phyloP scores from a whole-genome alignment of 1,284 basidiomycete species.

The Fomitopsis schrenkii region DNA sequence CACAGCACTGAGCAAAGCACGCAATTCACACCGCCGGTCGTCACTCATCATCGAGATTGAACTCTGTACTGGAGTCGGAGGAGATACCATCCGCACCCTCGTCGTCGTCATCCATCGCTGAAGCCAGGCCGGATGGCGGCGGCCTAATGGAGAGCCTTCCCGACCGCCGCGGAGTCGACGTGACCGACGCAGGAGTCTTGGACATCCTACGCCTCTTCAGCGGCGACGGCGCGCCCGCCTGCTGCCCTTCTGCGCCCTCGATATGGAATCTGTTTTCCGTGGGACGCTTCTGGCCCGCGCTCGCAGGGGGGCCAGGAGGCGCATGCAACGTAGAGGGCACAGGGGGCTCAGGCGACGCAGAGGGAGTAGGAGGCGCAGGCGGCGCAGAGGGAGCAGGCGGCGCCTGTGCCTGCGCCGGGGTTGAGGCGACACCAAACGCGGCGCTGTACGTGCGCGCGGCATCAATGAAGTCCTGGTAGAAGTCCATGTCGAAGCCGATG shows the following conservation, averaged over 20 bases:
- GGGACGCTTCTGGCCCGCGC: neutral
- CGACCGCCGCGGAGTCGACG: neutral
- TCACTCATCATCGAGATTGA: neutral
- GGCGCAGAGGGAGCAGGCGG: neutral
- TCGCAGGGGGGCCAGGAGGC: constrained; percentile 4
- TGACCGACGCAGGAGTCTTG: neutral
- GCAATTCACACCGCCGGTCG: neutral
- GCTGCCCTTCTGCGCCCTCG: neutral
- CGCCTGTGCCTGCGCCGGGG: neutral
- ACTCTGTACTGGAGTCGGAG: neutral
- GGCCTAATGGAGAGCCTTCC: neutral
- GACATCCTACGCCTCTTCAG: neutral
- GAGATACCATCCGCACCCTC: neutral
- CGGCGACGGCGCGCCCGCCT: neutral
- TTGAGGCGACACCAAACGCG: neutral
- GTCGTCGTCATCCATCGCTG: neutral
- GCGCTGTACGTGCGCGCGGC: constrained; percentile 13
- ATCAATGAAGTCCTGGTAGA: constrained; percentile 34
- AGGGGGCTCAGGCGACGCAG: neutral
- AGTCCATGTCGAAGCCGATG: constrained; percentile 19
- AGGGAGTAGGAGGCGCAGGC: neutral
- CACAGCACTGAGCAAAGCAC: neutral
- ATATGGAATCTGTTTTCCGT: neutral
- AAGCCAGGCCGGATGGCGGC: neutral
- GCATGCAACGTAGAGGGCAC: neutral